phyloP scores from a whole-genome alignment of 2,329 filamentous ascomycete species.

The Coniochaeta sp. region DNA sequence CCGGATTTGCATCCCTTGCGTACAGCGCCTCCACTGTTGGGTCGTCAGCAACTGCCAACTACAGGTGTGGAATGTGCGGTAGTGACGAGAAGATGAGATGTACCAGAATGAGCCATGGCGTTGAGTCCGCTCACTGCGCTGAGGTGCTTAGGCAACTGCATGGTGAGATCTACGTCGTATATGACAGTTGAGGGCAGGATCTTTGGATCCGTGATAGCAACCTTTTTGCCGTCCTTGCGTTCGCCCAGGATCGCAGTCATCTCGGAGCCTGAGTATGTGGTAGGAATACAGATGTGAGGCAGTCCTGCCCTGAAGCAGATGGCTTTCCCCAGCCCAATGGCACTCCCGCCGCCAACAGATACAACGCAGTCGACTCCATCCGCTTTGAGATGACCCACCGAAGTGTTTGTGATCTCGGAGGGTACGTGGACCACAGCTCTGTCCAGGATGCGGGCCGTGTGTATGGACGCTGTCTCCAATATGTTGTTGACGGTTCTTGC shows the following conservation, averaged over 20 bases:
- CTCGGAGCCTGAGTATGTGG: slow-evolving; percentile 54
- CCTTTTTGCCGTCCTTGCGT: slow-evolving; percentile 49
- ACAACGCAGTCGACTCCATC: slow-evolving; percentile 44
- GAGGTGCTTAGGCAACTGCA: slow-evolving; percentile 45
- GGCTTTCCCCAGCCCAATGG: slow-evolving; percentile 51
- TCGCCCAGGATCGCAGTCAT: slow-evolving; percentile 60
- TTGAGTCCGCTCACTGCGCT: slow-evolving; percentile 55
- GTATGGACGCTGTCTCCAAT: background rate
- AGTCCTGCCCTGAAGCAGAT: slow-evolving; percentile 46
- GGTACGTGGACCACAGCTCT: slow-evolving; percentile 54
- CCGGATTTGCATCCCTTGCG: slow-evolving; percentile 51
- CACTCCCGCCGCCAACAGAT: slow-evolving; percentile 54
- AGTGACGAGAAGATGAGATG: slow-evolving; percentile 4
- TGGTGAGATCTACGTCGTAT: slow-evolving; percentile 56
- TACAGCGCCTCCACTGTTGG: slow-evolving; percentile 52
- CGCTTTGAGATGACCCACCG: slow-evolving; percentile 35
- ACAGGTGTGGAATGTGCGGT: background rate
- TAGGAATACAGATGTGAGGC: slow-evolving; percentile 36
- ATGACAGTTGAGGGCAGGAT: slow-evolving; percentile 55
- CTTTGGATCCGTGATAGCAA: slow-evolving; percentile 47
- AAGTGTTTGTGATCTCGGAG: slow-evolving; percentile 44
- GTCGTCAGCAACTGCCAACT: background rate
- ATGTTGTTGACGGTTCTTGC: background rate
- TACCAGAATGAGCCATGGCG: slow-evolving; percentile 51
- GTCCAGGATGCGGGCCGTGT: background rate